Evolutionary conservation across 2,329 filamentous ascomycete species (phyloP).

Genomic region (Apiospora aurea): DNA sequence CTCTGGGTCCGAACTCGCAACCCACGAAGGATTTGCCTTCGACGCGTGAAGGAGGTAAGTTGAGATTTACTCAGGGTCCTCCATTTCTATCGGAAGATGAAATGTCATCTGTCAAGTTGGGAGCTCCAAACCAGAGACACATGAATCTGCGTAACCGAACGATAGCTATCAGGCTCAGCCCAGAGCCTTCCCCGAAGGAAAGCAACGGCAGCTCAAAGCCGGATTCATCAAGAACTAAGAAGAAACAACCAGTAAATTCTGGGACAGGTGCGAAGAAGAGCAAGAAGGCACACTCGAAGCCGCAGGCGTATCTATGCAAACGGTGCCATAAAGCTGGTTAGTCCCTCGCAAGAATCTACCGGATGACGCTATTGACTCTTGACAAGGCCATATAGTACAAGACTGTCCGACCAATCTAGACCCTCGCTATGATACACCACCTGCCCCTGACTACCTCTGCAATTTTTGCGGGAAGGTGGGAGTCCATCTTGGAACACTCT

Average conservation of each 20-base stretch:
- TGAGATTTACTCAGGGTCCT: background rate
- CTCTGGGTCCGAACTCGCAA: background rate
- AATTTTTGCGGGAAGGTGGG: constrained; percentile 43
- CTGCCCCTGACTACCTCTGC: constrained; percentile 43
- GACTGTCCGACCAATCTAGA: constrained; percentile 53
- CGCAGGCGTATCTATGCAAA: constrained; percentile 40
- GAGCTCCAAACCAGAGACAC: background rate
- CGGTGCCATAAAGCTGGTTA: constrained; percentile 43
- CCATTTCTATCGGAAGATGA: background rate
- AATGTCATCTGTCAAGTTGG: background rate
- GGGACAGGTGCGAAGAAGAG: background rate
- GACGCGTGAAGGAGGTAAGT: background rate
- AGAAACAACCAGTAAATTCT: background rate
- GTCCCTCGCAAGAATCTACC: constrained; percentile 17
- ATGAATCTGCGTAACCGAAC: background rate
- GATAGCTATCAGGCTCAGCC: background rate
- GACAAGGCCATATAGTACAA: constrained; percentile 48
- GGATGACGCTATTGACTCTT: background rate
- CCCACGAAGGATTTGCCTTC: background rate
- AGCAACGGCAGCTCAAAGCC: background rate
- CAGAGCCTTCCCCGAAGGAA: background rate
- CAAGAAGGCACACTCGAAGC: background rate
- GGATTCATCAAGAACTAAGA: background rate
- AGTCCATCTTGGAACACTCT: constrained; percentile 46
- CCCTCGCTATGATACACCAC: constrained; percentile 44